Evolutionary conservation across 805 yeast genomes (phyloP).

Genomic region (Wickerhamomyces queroliae): DNA sequence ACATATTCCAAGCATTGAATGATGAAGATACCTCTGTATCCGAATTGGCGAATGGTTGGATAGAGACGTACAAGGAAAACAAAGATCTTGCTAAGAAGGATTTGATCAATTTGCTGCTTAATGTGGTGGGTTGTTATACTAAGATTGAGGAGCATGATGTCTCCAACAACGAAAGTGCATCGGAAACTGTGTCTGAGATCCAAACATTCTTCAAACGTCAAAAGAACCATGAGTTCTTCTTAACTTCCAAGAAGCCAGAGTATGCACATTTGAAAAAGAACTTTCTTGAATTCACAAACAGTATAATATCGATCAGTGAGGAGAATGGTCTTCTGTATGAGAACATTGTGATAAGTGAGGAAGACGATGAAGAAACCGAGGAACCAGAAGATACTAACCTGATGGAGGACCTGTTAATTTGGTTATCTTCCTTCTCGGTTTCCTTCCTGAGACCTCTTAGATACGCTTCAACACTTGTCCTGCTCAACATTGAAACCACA

Average conservation of each 20-base stretch:
- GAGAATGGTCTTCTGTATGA: conserved; percentile 57
- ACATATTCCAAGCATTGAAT: conserved; percentile 44
- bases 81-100: conserved; percentile 48
- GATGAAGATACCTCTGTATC: conserved; percentile 43
- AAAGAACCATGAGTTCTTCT: conserved; percentile 63
- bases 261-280: conserved; percentile 46
- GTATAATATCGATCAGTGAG: conserved; percentile 45
- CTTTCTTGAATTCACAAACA: conserved; percentile 48
- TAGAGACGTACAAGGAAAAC: conserved; percentile 42
- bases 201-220: conserved; percentile 58
- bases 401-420: conserved; percentile 53
- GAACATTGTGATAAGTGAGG: conserved; percentile 22
- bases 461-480: conserved; percentile 53
- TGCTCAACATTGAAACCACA: conserved; percentile 54
- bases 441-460: conserved; percentile 68
- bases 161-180: conserved; percentile 59
- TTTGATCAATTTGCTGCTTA: conserved; percentile 61
- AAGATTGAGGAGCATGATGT: conserved; percentile 74
- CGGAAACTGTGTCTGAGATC: conserved; percentile 68
- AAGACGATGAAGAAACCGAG: conserved; percentile 23
- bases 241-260: conserved; percentile 43
- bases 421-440: conserved; percentile 73
- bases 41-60: conserved; percentile 52
- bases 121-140: conserved; percentile 67
- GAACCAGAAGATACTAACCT: conserved; percentile 30